Percentiles rank a stretch among this genome's conserved stretches.
Conservation (phyloP, 345 rosid genomes). For the Limnanthes douglasii region DNA sequence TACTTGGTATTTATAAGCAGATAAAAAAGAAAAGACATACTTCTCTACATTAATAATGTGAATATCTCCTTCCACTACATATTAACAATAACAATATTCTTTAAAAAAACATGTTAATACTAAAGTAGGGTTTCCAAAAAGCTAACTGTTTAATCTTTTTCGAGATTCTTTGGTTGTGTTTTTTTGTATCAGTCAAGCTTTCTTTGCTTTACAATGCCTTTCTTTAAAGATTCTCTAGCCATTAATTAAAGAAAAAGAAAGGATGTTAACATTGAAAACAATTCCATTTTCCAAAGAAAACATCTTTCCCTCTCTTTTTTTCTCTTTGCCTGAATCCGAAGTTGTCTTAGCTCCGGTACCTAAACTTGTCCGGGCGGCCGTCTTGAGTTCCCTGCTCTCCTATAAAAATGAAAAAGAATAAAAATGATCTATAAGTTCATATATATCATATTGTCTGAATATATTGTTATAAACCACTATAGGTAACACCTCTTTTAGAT, state of each 20-base stretch:
- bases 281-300: conserved; percentile 12
- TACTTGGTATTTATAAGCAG: too few species aligned
- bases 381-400: conserved; percentile 19
- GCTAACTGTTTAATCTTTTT: not conserved
- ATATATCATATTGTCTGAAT: not conserved
- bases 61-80: too few species aligned
- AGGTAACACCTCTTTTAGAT: too few species aligned
- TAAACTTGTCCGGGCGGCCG: conserved; percentile 16
- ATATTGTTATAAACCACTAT: too few species aligned
- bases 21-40: too few species aligned
- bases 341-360: not conserved
- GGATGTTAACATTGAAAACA: not conserved
- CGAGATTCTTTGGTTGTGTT: not conserved
- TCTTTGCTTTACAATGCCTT: not conserved
- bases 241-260: conserved; percentile 1
- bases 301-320: conserved; percentile 6
- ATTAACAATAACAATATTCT: too few species aligned
- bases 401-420: not conserved
- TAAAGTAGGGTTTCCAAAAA: not conserved
- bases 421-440: not conserved
- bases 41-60: too few species aligned
- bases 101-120: too few species aligned
- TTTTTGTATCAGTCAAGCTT: not conserved
- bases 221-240: conserved; percentile 1
- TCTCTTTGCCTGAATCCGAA: conserved; percentile 4